Conservation (phyloP, 2,329 filamentous ascomycete species). For the Fusarium begoniae region DNA sequence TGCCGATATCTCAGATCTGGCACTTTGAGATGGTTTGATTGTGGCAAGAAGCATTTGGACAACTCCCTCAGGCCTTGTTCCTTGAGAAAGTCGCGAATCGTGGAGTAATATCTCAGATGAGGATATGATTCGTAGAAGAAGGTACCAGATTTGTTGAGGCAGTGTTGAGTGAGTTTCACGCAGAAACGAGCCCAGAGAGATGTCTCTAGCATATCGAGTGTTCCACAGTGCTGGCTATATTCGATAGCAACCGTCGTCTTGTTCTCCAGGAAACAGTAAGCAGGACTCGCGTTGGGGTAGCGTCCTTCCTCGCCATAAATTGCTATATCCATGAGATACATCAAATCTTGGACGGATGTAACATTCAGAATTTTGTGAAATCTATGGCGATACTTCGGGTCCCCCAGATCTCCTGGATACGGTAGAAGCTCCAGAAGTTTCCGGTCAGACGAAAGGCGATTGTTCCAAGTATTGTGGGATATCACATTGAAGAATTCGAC, state of each 20-base stretch:
- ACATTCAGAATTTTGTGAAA: neutral
- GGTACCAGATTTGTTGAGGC: neutral
- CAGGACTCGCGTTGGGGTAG: neutral
- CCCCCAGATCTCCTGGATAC: conserved; percentile 14
- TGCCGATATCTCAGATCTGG: conserved; percentile 17
- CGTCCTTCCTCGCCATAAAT: neutral
- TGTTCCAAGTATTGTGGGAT: conserved; percentile 13
- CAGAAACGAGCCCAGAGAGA: conserved; percentile 23
- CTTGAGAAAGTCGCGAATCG: neutral
- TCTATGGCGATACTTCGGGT: neutral
- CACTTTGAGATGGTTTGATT: neutral
- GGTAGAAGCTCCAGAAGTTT: conserved; percentile 10
- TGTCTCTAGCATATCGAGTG: conserved; percentile 17
- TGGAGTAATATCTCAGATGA: neutral
- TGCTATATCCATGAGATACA: conserved; percentile 6
- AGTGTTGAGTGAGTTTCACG: neutral
- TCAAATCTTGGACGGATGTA: neutral
- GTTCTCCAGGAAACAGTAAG: conserved; percentile 14
- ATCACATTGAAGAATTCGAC: neutral
- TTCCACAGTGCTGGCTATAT: conserved; percentile 34
- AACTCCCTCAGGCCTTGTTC: neutral
- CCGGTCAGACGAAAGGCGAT: conserved; percentile 22
- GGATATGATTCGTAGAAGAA: neutral
- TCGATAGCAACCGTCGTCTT: neutral
- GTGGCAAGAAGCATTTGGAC: neutral